Base-by-base conservation (phyloP, 2,329 filamentous ascomycete genomes). In the Bipolaris cookei region DNA sequence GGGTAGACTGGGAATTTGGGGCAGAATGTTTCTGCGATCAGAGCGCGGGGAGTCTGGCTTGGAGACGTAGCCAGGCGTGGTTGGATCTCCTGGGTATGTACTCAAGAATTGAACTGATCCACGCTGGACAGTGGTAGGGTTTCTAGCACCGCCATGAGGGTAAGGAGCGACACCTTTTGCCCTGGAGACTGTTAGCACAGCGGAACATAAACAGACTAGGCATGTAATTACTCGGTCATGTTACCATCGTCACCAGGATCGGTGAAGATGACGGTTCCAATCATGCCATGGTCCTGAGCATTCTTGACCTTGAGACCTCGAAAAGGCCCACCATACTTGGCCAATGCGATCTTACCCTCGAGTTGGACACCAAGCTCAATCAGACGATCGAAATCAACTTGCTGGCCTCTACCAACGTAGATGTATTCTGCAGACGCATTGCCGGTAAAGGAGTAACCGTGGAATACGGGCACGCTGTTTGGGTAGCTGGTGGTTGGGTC, bases 1-100 rank as follows among this genome's bases (percentile, higher is more conserved):
- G 2, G 92, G 92, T 6, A 96, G 79, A 1, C 92, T 96, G 0
- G 93, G 92, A 55, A 97, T 97, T 1, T 83, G 84, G 0, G 92
- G 90, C 21, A 86, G 90, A 3, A 84, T 82, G 6, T 81, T 76
- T 18, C 88, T 81, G 0, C 87, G 86, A 16, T 91, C 87, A 51
- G 86, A 82, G 32, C 92, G 86, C 14, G 90, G 89, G 16, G 83
- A 89, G 25, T 89, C 91, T 13, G 90, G 89, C 74, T 92, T 92
- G 0, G 91, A 96, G 3, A 92, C 89, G 69, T 96, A 97, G 5
- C 93, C 73, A 7, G 75, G 75, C 7, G 75, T 77, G 2, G 75
- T 77, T 2, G 75, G 75, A 41, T 77, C 75, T 18, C 75, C 75
- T 6, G 74, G 73, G 39, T 89, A 59, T 82, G 86, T 51, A 79